Evolutionary conservation across 2,329 filamentous ascomycete species (phyloP), one percentile per base, ranked within the genome.

Genomic region (Phaeophleospora eucalypticola): DNA sequence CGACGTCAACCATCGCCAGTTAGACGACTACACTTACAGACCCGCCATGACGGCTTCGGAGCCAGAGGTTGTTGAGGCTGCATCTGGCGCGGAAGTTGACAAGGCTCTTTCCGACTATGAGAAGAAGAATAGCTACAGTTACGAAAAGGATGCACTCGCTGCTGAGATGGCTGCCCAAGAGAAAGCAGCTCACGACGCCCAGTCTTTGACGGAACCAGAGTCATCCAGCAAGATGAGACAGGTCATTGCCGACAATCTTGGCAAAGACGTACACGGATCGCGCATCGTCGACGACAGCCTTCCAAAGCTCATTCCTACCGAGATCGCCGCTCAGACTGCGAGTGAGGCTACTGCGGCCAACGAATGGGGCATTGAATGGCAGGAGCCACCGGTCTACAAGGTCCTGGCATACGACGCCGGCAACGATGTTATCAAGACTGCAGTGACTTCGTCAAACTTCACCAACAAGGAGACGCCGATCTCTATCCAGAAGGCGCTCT

Each of bases 321-420:
- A 51, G 12, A 40, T 49, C 9, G 41, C 45, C 4, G 36, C 41
- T 15, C 38, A 34, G 7, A 41, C 33, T 7, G 36, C 36, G 18
- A 48, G 16, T 34, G 20, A 50, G 12, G 16, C 35, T n/a, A n/a
- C n/a, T 32, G 38, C 20, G 16, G n/a, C 34, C n/a, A 33, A 29
- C 16, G 17, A 20, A 10, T 43, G 17, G 9, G 41, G 19, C 18
- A 48, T 52, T 12, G 43, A 52, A 18, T 66, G 64, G 65, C 54
- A 61, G 37, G 49, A 64, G 27, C 65, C 65, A 20, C 56, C 65
- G 10, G 36, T 77, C 2, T 87, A 86, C 71, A 86, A 80, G 61
- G 76, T 87, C 27, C 71, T 88, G 4, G 83, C 80, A 1, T 86
- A 83, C 57, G 81, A 87, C 54, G 71, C 78, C 1, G 71, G 69